Percentiles rank a stretch among this genome's conserved stretches.
phyloP scores from a whole-genome alignment of 257 asterid species.

The Solanum peruvianum region DNA sequence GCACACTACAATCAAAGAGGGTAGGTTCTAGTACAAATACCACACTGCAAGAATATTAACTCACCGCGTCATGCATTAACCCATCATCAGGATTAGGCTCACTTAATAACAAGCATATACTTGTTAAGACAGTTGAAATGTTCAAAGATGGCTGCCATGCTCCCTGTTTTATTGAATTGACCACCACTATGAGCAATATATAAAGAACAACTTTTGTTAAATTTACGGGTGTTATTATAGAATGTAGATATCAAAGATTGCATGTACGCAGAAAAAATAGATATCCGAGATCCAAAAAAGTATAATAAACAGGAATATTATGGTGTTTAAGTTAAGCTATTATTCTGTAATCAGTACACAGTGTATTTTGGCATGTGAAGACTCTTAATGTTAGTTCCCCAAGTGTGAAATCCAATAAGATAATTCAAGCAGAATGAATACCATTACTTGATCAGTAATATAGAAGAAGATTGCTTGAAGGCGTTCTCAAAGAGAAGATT shows the following conservation, averaged over 20 bases:
- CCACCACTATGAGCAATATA: not conserved
- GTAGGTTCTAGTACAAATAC: not conserved
- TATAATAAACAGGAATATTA: not conserved
- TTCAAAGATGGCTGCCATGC: conserved; percentile 92
- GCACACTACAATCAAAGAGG: not conserved
- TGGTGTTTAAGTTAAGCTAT: not conserved
- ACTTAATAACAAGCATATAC: conserved; percentile 65
- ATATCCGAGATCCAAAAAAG: not conserved
- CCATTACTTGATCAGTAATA: not conserved
- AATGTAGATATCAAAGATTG: not conserved
- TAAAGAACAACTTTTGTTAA: not conserved
- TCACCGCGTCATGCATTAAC: conserved; percentile 81
- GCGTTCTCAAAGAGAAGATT: not conserved
- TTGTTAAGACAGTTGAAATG: conserved; percentile 67
- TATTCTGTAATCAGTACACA: not conserved
- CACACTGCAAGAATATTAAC: conserved; percentile 11
- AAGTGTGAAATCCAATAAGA: not conserved
- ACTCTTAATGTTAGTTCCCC: not conserved
- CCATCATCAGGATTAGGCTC: conserved; percentile 97
- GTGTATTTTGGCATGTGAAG: not conserved
- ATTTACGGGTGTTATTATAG: not conserved
- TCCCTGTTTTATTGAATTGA: conserved; percentile 38
- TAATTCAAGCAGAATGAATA: not conserved
- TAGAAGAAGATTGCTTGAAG: not conserved
- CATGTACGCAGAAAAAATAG: not conserved